Conservation (phyloP, 495 filamentous ascomycete genomes). For the Clohesyomyces aquaticus region DNA sequence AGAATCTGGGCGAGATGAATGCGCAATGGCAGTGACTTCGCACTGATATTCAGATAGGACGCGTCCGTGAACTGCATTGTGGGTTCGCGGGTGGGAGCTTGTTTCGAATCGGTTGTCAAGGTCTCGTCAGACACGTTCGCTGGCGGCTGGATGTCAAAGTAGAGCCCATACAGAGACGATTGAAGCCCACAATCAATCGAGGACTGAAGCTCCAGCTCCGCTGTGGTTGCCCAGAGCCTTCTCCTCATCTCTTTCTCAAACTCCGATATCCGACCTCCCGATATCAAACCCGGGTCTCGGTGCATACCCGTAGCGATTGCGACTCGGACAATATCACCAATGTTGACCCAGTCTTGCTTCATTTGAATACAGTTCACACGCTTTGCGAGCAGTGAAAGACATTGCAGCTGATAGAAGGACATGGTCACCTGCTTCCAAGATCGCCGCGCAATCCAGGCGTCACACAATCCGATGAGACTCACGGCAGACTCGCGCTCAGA, state of each 20-base stretch:
- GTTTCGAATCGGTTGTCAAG: conserved; percentile 7
- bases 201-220: conserved; percentile 35
- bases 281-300: conserved; percentile 28
- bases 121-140: conserved; percentile 31
- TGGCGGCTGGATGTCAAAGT: conserved; percentile 28
- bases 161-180: conserved; percentile 28
- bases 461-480: conserved; percentile 47
- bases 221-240: conserved; percentile 35
- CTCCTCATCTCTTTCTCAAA: conserved; percentile 36
- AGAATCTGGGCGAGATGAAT: conserved; percentile 30
- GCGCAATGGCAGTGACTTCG: conserved; percentile 24
- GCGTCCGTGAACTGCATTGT: conserved; percentile 30
- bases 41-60: conserved; percentile 22
- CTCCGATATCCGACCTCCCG: conserved; percentile 16
- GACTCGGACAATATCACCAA: conserved; percentile 30
- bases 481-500: conserved; percentile 47
- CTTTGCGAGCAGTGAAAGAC: conserved; percentile 36
- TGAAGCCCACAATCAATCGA: conserved; percentile 32
- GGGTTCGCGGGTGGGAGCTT: conserved; percentile 11
- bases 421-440: conserved; percentile 48
- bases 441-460: conserved; percentile 47
- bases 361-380: conserved; percentile 34
- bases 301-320: conserved; percentile 35
- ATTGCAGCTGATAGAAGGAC: conserved; percentile 32
- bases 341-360: conserved; percentile 38